These are phyloP conservation scores for Pseudogymnoascus pannorum DNA, from an alignment of 2,329 filamentous ascomycete genomes.

Conservation along the genomic window DNA sequence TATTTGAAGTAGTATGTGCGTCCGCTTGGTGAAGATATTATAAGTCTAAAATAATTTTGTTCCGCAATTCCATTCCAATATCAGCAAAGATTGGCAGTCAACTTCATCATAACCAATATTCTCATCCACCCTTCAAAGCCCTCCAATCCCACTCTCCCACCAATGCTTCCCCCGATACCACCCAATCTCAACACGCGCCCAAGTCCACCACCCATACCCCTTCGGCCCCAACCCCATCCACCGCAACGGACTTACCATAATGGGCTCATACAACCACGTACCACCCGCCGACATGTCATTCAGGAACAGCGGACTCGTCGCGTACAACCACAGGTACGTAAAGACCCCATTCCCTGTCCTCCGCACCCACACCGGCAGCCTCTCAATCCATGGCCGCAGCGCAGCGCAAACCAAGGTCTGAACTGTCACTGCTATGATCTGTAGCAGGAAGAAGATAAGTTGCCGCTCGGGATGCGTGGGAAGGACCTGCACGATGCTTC, in stretches of 20 bases:
- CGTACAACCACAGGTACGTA: slow-evolving; percentile 58
- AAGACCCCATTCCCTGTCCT: slow-evolving; percentile 54
- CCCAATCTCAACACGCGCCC: slow-evolving; percentile 42
- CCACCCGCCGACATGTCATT: slow-evolving; percentile 71
- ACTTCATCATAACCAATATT: background rate
- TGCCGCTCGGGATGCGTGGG: slow-evolving; percentile 44
- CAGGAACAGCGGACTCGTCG: slow-evolving; percentile 57
- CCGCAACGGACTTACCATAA: slow-evolving; percentile 68
- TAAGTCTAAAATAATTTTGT: background rate
- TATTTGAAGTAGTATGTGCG: background rate
- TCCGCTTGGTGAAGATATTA: background rate
- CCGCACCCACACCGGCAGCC: slow-evolving; percentile 39
- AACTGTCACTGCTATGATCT: slow-evolving; percentile 56
- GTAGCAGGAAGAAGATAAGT: slow-evolving; percentile 63
- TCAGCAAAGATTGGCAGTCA: background rate
- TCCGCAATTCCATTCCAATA: background rate
- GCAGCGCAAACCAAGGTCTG: slow-evolving; percentile 42
- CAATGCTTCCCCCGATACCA: slow-evolving; percentile 57
- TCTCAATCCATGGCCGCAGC: slow-evolving; percentile 30
- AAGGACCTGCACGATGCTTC: slow-evolving; percentile 60
- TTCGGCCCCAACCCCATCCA: slow-evolving; percentile 54
- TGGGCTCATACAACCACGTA: slow-evolving; percentile 72
- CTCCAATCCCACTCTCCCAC: slow-evolving; percentile 47
- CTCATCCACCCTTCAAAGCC: background rate
- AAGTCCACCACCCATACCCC: slow-evolving; percentile 61